phyloP scores from a whole-genome alignment of 2,329 filamentous ascomycete species.

The Ophiocordyceps australis region DNA sequence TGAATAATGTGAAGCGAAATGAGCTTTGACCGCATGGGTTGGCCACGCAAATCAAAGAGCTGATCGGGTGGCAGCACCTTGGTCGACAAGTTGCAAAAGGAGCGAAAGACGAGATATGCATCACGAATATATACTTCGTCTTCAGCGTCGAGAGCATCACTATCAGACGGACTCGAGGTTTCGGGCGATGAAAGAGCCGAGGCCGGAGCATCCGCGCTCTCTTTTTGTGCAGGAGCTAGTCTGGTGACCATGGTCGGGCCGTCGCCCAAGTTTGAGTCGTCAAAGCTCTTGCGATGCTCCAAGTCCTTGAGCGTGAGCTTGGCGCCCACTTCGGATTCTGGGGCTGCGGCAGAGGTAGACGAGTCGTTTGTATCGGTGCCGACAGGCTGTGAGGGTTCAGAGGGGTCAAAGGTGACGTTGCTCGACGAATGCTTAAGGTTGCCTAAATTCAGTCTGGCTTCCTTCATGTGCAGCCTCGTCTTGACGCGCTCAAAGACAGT shows the following conservation, averaged over 20 bases:
- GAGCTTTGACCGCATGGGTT: constrained; percentile 94
- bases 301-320: constrained; percentile 51
- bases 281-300: constrained; percentile 50
- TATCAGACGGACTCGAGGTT: constrained; percentile 31
- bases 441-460: constrained; percentile 45
- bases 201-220: constrained; percentile 20
- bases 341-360: constrained; percentile 14
- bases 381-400: constrained; percentile 17
- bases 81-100: constrained; percentile 93
- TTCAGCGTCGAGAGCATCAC: constrained; percentile 48
- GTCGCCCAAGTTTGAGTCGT: constrained; percentile 48
- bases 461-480: constrained; percentile 69
- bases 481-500: constrained; percentile 96
- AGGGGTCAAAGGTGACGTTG: constrained; percentile 30
- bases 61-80: constrained; percentile 82
- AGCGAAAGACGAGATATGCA: constrained; percentile 90
- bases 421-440: constrained; percentile 34
- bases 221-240: constrained; percentile 28
- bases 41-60: constrained; percentile 78
- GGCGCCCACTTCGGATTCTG: constrained; percentile 17
- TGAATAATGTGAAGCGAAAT: constrained; percentile 92
- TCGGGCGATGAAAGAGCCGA: constrained; percentile 38
- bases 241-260: constrained; percentile 50
- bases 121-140: constrained; percentile 96
- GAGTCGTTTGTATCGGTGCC: constrained; percentile 17